Evolutionary conservation across 1,284 basidiomycete species (phyloP).

Genomic region (Ceratobasidium sp.): DNA sequence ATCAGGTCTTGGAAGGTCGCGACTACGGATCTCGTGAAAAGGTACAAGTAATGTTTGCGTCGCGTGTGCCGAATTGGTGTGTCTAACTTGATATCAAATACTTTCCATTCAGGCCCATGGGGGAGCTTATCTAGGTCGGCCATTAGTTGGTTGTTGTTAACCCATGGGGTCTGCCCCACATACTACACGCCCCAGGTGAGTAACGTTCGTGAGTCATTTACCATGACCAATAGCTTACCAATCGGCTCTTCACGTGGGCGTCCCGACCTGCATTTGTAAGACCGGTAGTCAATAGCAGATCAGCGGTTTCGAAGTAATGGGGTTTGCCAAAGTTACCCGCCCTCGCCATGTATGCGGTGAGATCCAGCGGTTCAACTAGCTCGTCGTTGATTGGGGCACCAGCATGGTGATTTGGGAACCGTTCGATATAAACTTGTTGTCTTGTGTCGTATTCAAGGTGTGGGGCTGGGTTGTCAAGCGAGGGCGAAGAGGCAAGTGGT

Average conservation of each 20-base stretch:
- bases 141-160: not conserved
- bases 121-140: conserved; percentile 22
- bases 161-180: conserved; percentile 21
- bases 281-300: conserved; percentile 24
- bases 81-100: not conserved
- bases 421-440: conserved; percentile 6
- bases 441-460: not conserved
- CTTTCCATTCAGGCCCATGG: conserved; percentile 17
- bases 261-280: conserved; percentile 3
- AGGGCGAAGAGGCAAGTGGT: too few relatives aligned
- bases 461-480: too few relatives aligned
- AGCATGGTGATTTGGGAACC: not conserved
- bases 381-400: conserved; percentile 21
- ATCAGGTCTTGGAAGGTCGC: conserved; percentile 29
- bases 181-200: not conserved
- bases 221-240: not conserved
- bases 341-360: conserved; percentile 8
- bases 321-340: conserved; percentile 5
- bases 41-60: not conserved
- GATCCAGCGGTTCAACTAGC: not conserved
- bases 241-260: conserved; percentile 17
- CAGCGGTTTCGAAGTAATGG: conserved; percentile 1
- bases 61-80: not conserved
- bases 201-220: not conserved
- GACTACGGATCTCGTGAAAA: conserved; percentile 4